Base-by-base conservation (phyloP, 2,329 filamentous ascomycete species). In the Trichoderma harzianum region DNA sequence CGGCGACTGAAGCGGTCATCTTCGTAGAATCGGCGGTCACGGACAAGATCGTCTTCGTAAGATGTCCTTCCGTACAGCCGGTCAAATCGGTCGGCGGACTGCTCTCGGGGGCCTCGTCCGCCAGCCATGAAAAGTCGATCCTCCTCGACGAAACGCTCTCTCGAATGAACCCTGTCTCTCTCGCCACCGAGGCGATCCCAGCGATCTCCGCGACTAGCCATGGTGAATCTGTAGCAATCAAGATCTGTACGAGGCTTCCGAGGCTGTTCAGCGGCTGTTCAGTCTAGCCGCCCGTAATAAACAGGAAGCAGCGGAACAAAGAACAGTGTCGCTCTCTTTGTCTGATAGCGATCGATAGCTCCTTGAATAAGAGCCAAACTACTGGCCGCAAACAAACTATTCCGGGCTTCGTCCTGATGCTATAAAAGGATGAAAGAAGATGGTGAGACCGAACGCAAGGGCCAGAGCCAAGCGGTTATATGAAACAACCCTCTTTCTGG, bases 81-180 rank as follows among this genome's bases (percentile, higher is more conserved):
- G 73, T 87, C 85, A 74, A 83, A 83, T 62, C 84, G 82, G 39
- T 86, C 85, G 69, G 87, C 86, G 3, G 86, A 87, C 69, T 80
- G 81, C 53, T 88, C 86, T 73, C 85, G 83, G 30, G 75, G 70
- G 47, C 82, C 77, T 61, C 77, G 78, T 62, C 77, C 78, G 65
- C 81, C 80, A 21, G 77, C 77, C 77, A 79, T 79, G 61, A 80
- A 81, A 74, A 83, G 83, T 39, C 84, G 84, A 72, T 90, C 88
- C 69, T 89, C 87, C 73, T 87, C 85, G 73, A 84, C 82, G 77
- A 87, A 89, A 67, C 89, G 84, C 72, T 83, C 81, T 63, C 84
- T 82, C 64, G 84, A 75, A n/a, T 63, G 43, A 30, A 70, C 55
- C 36, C 77, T 76, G 51, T 77, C 78, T 60, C 84, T 83, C 74